Evolutionary conservation across 2,329 filamentous ascomycete genomes (phyloP).

Genomic region (Elsinoe batatas): DNA sequence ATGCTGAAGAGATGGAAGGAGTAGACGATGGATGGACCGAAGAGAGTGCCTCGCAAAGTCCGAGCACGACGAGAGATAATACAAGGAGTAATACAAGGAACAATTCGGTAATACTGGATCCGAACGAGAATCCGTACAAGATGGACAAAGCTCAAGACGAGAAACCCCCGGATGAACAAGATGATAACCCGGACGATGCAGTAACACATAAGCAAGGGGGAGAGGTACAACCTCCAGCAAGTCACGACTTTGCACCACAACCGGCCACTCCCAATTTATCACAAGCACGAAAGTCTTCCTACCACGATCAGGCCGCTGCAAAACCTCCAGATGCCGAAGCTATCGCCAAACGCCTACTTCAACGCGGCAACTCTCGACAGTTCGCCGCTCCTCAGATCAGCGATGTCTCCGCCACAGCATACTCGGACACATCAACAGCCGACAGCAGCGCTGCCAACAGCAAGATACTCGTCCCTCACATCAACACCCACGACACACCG

Average conservation of each 20-base stretch:
- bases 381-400: conserved; percentile 54
- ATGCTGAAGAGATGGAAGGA: conserved; percentile 18
- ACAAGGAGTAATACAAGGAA: conserved; percentile 18
- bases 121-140: conserved; percentile 13
- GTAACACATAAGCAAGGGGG: neutral
- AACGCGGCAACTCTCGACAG: conserved; percentile 49
- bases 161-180: neutral
- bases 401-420: conserved; percentile 39
- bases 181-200: neutral
- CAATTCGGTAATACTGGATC: conserved; percentile 18
- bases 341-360: conserved; percentile 57
- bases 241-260: neutral
- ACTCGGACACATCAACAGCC: conserved; percentile 22
- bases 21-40: conserved; percentile 19
- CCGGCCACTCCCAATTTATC: neutral
- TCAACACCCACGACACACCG: conserved; percentile 28
- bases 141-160: neutral
- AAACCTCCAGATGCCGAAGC: conserved; percentile 48
- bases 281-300: neutral
- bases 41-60: conserved; percentile 18
- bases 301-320: neutral
- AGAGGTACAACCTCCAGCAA: neutral
- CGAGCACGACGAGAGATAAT: conserved; percentile 17
- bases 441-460: conserved; percentile 21
- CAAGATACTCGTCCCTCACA: conserved; percentile 28